These are phyloP conservation scores for Davidsoniella neocaledoniae DNA, from an alignment of 2,329 filamentous ascomycete species.

Conservation along the genomic window DNA sequence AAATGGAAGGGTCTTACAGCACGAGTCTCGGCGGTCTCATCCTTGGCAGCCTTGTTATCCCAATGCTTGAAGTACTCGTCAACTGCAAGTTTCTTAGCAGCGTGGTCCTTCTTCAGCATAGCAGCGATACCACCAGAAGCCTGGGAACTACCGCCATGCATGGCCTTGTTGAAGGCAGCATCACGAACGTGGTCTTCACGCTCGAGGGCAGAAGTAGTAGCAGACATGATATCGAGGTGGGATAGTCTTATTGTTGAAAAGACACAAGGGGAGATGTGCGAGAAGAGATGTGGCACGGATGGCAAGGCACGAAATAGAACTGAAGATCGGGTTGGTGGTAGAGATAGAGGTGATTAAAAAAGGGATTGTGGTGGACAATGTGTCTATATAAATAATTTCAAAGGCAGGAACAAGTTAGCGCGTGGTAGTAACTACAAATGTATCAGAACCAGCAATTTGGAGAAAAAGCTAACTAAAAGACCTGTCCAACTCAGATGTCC, in stretches of 20 bases:
- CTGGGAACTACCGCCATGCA: conserved; percentile 60
- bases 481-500: no score
- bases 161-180: conserved; percentile 76
- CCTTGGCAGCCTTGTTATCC: conserved; percentile 64
- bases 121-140: conserved; percentile 53
- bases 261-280: conserved; percentile 1
- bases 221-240: conserved; percentile 6
- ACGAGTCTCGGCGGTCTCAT: conserved; percentile 70
- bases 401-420: no score
- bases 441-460: no score
- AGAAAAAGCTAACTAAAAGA: no score
- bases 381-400: not conserved
- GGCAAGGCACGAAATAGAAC: conserved; percentile 7
- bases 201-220: conserved; percentile 35
- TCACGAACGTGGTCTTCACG: conserved; percentile 69
- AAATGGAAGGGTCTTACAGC: conserved; percentile 38
- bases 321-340: not conserved
- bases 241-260: conserved; percentile 11
- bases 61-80: conserved; percentile 95
- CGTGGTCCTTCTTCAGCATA: conserved; percentile 71
- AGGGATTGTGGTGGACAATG: not conserved
- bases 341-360: not conserved
- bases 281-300: conserved; percentile 10
- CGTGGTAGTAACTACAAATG: no score
- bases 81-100: conserved; percentile 63